Percentiles rank a stretch among this genome's conserved stretches.
Evolutionary conservation across 2,329 filamentous ascomycete species (phyloP).

Genomic region (Fusarium drepaniforme): DNA sequence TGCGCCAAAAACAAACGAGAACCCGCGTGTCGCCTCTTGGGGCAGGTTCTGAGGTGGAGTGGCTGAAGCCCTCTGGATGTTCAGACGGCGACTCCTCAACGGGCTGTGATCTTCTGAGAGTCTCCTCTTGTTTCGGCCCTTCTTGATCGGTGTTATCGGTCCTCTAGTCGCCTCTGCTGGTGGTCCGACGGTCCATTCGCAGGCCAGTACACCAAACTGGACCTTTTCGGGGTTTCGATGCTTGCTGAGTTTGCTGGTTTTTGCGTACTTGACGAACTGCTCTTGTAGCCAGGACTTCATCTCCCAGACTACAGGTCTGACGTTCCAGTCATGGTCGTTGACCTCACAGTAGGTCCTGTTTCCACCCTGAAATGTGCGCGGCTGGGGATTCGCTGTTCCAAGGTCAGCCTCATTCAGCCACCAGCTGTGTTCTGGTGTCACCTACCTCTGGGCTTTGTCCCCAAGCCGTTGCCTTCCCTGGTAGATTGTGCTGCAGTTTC

Average conservation of each 20-base stretch:
- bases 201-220: constrained; percentile 56
- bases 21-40: constrained; percentile 4
- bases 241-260: constrained; percentile 47
- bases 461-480: background rate
- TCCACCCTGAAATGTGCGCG: constrained; percentile 34
- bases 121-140: constrained; percentile 44
- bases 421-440: background rate
- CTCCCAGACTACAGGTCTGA: constrained; percentile 51
- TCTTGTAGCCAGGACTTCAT: constrained; percentile 54
- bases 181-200: constrained; percentile 53
- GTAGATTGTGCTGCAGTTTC: background rate
- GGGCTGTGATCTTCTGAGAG: constrained; percentile 40
- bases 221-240: constrained; percentile 52
- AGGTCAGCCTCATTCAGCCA: constrained; percentile 14
- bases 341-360: constrained; percentile 51
- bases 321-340: constrained; percentile 49
- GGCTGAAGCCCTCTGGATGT: constrained; percentile 4
- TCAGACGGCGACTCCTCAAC: constrained; percentile 31
- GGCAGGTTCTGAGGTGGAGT: constrained; percentile 2
- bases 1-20: constrained; percentile 43
- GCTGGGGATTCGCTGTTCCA: constrained; percentile 2
- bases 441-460: constrained; percentile 17
- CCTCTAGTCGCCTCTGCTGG: constrained; percentile 23
- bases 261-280: constrained; percentile 53
- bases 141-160: constrained; percentile 31